Base-by-base conservation (phyloP, 345 rosid species). In the Hypericum perforatum region DNA sequence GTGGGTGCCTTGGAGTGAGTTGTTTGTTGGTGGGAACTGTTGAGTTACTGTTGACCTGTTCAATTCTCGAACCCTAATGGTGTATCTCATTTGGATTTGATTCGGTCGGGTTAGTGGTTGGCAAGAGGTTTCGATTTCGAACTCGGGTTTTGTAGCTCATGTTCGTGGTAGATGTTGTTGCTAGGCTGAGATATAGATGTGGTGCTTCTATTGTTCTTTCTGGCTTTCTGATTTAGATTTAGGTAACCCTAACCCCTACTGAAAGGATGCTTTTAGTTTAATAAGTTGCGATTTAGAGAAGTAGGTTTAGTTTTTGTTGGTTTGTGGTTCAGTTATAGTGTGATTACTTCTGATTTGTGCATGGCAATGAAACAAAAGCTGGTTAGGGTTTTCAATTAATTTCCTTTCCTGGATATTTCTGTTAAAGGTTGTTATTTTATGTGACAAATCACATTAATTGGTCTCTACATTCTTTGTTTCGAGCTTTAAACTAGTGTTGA, bases 201-300 rank as follows among this genome's bases (percentile, higher is more conserved):
- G n/a, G n/a, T n/a, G 16, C 57, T 57, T 53, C 40, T 45, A 22
- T 52, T 56, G 9, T 52, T 13, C 37, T 22, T 7, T 7, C 42
- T 2, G 58, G 55, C 36, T 57, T 50, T 49, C n/a, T n/a, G 32
- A 22, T 6, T 45, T 14, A 13, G 38, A 43, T 52, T 61, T 50
- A 56, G 49, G 63, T 52, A 63, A 70, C 84, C 89, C 89, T 79
- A 79, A 73, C 57, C 54, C 59, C 49, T 56, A 45, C 54, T 61
- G 66, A 42, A 39, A 57, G 62, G 49, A 10, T 46, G 4, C 5
- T 8, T 6, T 13, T 10, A 13, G 15, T 46, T 46, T 32, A 54
- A 50, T 57, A 48, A 15, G 68, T 62, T 70, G 59, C 59, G 44
- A 62, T 45, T 43, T 36, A 14, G 59, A 48, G 58, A 45, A 56